phyloP scores from a whole-genome alignment of 306 rosid genomes.

The Gynostemma pentaphyllum region DNA sequence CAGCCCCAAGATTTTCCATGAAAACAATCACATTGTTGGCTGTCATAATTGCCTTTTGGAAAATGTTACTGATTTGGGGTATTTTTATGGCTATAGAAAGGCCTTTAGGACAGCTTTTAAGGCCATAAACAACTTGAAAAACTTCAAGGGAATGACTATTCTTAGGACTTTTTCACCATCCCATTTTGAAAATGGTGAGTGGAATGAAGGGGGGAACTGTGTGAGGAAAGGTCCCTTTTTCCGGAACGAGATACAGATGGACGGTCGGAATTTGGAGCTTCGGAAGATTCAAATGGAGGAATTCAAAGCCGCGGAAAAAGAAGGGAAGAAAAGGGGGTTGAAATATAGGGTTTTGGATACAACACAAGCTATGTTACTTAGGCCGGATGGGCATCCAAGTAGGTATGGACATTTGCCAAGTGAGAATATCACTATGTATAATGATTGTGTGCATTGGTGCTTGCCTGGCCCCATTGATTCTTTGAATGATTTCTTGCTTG shows the following conservation, averaged over 20 bases:
- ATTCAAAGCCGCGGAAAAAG: constrained; percentile 44
- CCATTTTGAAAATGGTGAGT: constrained; percentile 70
- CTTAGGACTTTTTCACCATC: constrained; percentile 65
- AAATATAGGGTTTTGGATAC: constrained; percentile 52
- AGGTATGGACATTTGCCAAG: constrained; percentile 63
- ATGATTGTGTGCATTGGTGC: constrained; percentile 95
- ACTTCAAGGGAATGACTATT: constrained; percentile 47
- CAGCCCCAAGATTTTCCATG: constrained; percentile 45
- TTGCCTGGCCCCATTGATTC: constrained; percentile 79
- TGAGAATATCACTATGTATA: constrained; percentile 59
- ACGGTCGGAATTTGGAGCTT: constrained; percentile 40
- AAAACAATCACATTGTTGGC: constrained; percentile 38
- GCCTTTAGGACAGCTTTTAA: constrained; percentile 53
- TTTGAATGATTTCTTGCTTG: constrained; percentile 60
- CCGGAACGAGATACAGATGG: constrained; percentile 50
- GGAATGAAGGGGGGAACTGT: constrained; percentile 78
- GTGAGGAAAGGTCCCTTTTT: constrained; percentile 50
- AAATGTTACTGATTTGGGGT: constrained; percentile 46
- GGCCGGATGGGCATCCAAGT: constrained; percentile 95
- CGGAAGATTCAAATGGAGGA: constrained; percentile 72
- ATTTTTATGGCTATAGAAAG: constrained; percentile 48
- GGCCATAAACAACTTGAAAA: constrained; percentile 42
- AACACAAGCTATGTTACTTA: constrained; percentile 44
- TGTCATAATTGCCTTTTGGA: constrained; percentile 56
- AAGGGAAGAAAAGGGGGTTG: constrained; percentile 37